Evolutionary conservation across 495 filamentous ascomycete species (phyloP).

Genomic region (Aspergillus sclerotiicarbonarius): DNA sequence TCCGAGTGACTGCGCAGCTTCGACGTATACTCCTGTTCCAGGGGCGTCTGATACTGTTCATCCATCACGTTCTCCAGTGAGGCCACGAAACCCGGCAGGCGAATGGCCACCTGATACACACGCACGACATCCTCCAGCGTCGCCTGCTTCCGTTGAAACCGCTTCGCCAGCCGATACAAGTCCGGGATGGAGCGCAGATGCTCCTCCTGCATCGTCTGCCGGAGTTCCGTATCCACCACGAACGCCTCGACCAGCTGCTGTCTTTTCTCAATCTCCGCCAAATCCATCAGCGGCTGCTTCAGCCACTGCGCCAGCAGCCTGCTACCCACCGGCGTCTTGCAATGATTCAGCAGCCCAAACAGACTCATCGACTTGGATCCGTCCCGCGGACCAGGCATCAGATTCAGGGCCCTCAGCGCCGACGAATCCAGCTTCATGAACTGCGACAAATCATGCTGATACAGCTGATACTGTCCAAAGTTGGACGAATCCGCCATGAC

Average conservation of each 20-base stretch:
- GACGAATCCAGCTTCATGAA: conserved; percentile 99
- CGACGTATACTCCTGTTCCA: conserved; percentile 84
- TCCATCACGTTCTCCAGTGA: conserved; percentile 95
- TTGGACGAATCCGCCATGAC: conserved; percentile 88
- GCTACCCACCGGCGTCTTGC: conserved; percentile 93
- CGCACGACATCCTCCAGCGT: conserved; percentile 94
- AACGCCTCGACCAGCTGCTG: conserved; percentile 97
- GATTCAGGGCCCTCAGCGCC: conserved; percentile 87
- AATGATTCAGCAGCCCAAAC: conserved; percentile 93
- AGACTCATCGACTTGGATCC: conserved; percentile 97
- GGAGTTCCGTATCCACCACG: conserved; percentile 85
- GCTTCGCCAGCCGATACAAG: conserved; percentile 88
- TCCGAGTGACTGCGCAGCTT: conserved; percentile 76
- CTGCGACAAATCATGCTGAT: conserved; percentile 94
- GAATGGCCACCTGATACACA: conserved; percentile 91
- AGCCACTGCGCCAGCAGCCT: conserved; percentile 92
- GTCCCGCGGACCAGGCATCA: conserved; percentile 94
- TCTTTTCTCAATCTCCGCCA: conserved; percentile 82
- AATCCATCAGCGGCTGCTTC: conserved; percentile 95
- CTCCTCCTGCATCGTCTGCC: conserved; percentile 97
- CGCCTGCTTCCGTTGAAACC: conserved; percentile 86
- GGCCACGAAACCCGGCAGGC: conserved; percentile 83
- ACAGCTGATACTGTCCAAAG: conserved; percentile 94
- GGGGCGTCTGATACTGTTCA: conserved; percentile 81
- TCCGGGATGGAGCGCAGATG: conserved; percentile 93